Conservation (phyloP, 1,284 basidiomycete species). For the Pseudozyma sp. region DNA sequence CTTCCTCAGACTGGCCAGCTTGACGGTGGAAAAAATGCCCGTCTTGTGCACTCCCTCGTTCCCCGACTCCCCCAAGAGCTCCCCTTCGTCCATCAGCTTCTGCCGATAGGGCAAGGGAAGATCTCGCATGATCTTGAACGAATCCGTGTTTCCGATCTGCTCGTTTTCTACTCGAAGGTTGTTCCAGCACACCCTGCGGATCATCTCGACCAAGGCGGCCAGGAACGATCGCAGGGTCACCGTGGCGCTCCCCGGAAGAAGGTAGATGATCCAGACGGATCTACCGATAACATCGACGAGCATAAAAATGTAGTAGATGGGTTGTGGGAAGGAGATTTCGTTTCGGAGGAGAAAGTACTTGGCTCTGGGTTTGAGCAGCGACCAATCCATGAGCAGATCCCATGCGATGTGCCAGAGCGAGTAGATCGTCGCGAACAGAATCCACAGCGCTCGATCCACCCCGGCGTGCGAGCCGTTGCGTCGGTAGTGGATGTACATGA, state of each 20-base stretch:
- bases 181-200: constrained; percentile 90
- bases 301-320: constrained; percentile 72
- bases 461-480: constrained; percentile 46
- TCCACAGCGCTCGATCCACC: constrained; percentile 45
- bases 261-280: constrained; percentile 84
- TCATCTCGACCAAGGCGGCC: constrained; percentile 79
- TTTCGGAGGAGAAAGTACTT: constrained; percentile 78
- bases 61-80: background rate
- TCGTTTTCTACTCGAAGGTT: constrained; percentile 86
- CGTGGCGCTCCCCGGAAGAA: constrained; percentile 74
- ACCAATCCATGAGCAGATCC: constrained; percentile 75
- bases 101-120: constrained; percentile 56
- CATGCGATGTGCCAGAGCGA: constrained; percentile 81
- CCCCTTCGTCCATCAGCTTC: constrained; percentile 12
- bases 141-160: constrained; percentile 73
- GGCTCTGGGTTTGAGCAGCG: constrained; percentile 76
- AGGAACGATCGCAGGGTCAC: constrained; percentile 77
- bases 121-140: constrained; percentile 61
- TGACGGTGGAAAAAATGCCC: constrained; percentile 34
- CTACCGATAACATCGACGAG: constrained; percentile 78
- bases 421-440: constrained; percentile 76
- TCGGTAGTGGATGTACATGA: constrained; percentile 66
- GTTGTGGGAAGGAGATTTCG: constrained; percentile 73
- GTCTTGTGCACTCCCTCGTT: constrained; percentile 8
- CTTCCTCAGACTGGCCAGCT: constrained; percentile 17